Base-by-base conservation (phyloP, 192 early-diverging fungal species). In the Podila minutissima region DNA sequence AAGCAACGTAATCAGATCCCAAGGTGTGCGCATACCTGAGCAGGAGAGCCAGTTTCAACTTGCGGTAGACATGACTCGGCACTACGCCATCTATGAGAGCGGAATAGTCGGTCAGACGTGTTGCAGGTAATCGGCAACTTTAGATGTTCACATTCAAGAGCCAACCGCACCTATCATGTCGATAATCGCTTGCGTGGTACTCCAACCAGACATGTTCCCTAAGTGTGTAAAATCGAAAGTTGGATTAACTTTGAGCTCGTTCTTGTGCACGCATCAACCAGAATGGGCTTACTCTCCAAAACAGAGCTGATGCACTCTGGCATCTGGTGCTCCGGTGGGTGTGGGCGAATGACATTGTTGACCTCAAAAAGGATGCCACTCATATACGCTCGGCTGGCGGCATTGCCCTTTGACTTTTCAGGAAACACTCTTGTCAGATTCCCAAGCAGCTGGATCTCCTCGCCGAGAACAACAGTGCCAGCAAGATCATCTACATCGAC, bases 11-110 rank as follows among this genome's bases (percentile, higher is more conserved):
- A 12, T 17, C 3, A 46, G 35, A 17, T 8, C 41, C 12, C 15
- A 46, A 2, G 10, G 20, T 53, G 15, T 5, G 7, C 0, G 4
- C 20, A 55, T 72, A 81, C 77, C 77, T 81, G 0, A 81, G 46
- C 8, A 81, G 28, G 8, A 81, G 77, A 4, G 77, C 77, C 33
- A 81, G 35, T 51, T 81, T 81, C 15, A 81, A 67, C 58, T 81
- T 81, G 24, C 77, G 48, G 49, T 66, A 73, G 17, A 66, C 22
- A 26, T 59, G 24, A 24, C 12, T 41, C 12, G 77, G 77, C 3
- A 41, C 62, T 12, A 73, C 49, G 9, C 22, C 37, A 46, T 73
- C 77, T 79, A 31, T 57, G 20, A 41, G 17, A 49, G 2, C 20
- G 6, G 10, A 11, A 37, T 2, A 57, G 11, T 17, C 0, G 24